Evolutionary conservation across 306 rosid species (phyloP).

Genomic region (Cicer cuneatum): DNA sequence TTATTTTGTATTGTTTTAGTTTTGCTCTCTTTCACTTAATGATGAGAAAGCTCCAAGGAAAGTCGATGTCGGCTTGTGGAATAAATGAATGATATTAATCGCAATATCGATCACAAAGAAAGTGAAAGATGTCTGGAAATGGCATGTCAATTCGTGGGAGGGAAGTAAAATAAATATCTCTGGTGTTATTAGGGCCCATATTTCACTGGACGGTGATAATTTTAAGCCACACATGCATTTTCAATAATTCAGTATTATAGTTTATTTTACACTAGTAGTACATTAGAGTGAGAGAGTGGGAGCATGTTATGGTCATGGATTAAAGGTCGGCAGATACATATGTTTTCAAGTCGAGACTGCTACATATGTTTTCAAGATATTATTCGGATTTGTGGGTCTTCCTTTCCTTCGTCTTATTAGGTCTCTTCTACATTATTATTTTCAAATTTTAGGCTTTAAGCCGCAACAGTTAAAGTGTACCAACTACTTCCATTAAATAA

Average conservation of each 20-base stretch:
- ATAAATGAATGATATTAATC: too few species aligned
- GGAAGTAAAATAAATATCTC: neutral
- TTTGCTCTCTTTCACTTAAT: too few species aligned
- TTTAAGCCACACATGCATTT: conserved; percentile 40
- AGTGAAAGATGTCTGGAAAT: conserved; percentile 31
- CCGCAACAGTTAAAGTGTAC: neutral
- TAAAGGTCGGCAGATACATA: conserved; percentile 39
- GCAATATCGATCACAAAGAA: too few species aligned
- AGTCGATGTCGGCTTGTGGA: too few species aligned
- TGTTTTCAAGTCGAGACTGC: neutral
- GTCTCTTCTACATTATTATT: neutral
- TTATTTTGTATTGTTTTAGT: too few species aligned
- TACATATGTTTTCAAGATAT: conserved; percentile 30
- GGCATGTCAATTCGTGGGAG: too few species aligned
- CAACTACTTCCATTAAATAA: too few species aligned
- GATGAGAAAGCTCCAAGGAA: too few species aligned
- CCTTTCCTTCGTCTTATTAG: neutral
- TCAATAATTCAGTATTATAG: conserved; percentile 23
- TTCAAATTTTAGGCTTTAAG: neutral
- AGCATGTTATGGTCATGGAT: conserved; percentile 17
- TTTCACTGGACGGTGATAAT: neutral
- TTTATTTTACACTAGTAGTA: neutral
- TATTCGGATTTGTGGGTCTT: conserved; percentile 47
- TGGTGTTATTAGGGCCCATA: conserved; percentile 4
- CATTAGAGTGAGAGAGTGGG: neutral